Base-by-base conservation (phyloP, 2,329 filamentous ascomycete genomes). In the Aspergillus intermedius region DNA sequence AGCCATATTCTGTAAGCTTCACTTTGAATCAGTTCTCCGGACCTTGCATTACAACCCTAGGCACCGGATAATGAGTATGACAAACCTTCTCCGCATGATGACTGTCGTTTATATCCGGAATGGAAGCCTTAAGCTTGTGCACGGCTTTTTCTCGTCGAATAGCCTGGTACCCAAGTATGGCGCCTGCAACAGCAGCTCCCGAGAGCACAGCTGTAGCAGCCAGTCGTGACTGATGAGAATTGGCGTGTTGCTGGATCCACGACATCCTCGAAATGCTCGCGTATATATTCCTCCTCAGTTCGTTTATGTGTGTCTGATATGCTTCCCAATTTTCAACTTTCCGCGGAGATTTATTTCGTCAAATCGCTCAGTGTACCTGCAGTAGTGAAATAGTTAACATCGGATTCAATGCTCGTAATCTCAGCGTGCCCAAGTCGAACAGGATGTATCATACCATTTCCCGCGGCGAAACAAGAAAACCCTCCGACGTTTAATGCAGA, bases 71-170 rank as follows among this genome's bases (percentile, higher is more conserved):
- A 1, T 4, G 3, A 6, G 2, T 9, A 28, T 9, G 30, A 34
- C 58, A 47, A 52, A 81, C 79, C 65, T 72, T 73, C 45, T 74
- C 72, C 10, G 78, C 71, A 54, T 69, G 69, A 60, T 81, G 75
- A 34, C 72, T 67, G 32, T 77, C 72, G 47, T 74, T 68, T 41
- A 79, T 56, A n/a, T 72, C 71, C 19, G 80, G 81, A 52, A 85
- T 84, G 1, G 80, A 82, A 40, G 75, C 76, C 58, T 84, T 84
- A 49, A 85, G 60, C 44, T 80, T 72, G 48, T 77, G 69, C 19
- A 83, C 74, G 44, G 74, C 76, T 55, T 78, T 77, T 60, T 74
- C 74, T 49, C 78, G 72, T 54, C 72, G 74, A 32, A 78, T 72
- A 47, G 78, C 73, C 60, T 83, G 80, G 46, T 78, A 74, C 3